Evolutionary conservation across 257 asterid species (phyloP).

Genomic region (Mitragyna speciosa): DNA sequence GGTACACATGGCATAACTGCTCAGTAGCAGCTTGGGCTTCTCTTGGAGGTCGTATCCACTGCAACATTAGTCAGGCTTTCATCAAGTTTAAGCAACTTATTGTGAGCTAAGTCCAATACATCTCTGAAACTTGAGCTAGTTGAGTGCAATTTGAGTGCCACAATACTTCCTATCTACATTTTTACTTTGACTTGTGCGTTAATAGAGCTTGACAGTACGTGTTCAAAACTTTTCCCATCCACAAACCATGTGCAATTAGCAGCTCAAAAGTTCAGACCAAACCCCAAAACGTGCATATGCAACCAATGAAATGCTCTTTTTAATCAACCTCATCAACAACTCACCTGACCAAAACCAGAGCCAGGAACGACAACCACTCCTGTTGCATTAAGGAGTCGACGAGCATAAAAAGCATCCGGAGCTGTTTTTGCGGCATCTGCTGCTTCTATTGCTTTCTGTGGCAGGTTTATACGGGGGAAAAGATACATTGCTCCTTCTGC

Average conservation of each 20-base stretch:
- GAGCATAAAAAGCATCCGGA: slow-evolving; percentile 77
- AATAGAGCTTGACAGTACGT: not conserved
- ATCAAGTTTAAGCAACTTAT: not conserved
- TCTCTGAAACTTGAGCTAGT: not conserved
- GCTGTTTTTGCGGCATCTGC: slow-evolving; percentile 68
- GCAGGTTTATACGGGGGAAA: slow-evolving; percentile 72
- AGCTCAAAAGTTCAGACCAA: not conserved
- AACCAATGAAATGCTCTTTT: not conserved
- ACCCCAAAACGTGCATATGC: not conserved
- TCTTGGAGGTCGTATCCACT: not conserved
- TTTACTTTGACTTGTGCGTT: not conserved
- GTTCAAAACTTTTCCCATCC: not conserved
- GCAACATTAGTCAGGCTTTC: not conserved
- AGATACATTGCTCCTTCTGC: slow-evolving; percentile 99
- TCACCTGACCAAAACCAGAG: slow-evolving; percentile 94
- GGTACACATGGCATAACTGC: not conserved
- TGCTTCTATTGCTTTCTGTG: slow-evolving; percentile 80
- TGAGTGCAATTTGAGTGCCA: not conserved
- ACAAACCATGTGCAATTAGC: not conserved
- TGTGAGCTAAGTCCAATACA: not conserved
- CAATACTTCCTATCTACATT: not conserved
- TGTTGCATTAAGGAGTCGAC: slow-evolving; percentile 75
- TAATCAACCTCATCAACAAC: not conserved
- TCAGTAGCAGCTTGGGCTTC: not conserved
- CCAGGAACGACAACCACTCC: slow-evolving; percentile 98